Percentiles rank a stretch among this genome's conserved stretches.
These are phyloP conservation scores for Pichia pseudocactophila DNA, from an alignment of 805 yeast genomes.

Conservation along the genomic window DNA sequence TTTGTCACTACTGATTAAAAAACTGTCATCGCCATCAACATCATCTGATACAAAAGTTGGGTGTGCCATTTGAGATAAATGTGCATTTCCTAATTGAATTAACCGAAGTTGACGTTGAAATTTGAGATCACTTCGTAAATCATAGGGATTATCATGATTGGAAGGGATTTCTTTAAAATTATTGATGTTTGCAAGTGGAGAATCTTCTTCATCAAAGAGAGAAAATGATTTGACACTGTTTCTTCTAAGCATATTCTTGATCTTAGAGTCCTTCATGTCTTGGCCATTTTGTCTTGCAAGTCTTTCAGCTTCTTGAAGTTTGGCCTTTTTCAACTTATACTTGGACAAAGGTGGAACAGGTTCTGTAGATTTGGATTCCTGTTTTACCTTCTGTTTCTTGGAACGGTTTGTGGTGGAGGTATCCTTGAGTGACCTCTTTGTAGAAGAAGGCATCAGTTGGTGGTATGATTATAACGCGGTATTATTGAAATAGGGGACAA, in stretches of 20 bases:
- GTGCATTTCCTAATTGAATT: constrained; percentile 5
- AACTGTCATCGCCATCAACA: background rate
- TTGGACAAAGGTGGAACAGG: too few species aligned
- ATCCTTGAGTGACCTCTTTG: background rate
- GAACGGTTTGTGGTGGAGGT: background rate
- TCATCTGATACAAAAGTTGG: background rate
- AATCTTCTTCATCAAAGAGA: constrained; percentile 3
- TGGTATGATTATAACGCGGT: too few species aligned
- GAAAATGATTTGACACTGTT: background rate
- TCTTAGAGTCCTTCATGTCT: background rate
- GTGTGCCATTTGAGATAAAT: constrained; percentile 4
- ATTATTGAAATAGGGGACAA: too few species aligned
- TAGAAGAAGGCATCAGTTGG: background rate
- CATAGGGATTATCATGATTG: constrained; percentile 3
- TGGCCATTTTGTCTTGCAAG: background rate
- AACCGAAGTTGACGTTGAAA: constrained; percentile 6
- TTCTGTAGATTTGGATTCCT: background rate
- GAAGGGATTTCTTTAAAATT: constrained; percentile 1
- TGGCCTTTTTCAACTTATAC: background rate
- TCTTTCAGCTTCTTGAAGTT: background rate
- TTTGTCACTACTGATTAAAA: too few species aligned
- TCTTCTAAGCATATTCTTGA: too few species aligned
- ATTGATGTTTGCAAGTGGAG: constrained; percentile 4
- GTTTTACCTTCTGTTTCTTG: background rate
- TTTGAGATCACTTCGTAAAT: constrained; percentile 4